Evolutionary conservation across 148 eudicot species (phyloP).

Genomic region (Limonium bicolor): DNA sequence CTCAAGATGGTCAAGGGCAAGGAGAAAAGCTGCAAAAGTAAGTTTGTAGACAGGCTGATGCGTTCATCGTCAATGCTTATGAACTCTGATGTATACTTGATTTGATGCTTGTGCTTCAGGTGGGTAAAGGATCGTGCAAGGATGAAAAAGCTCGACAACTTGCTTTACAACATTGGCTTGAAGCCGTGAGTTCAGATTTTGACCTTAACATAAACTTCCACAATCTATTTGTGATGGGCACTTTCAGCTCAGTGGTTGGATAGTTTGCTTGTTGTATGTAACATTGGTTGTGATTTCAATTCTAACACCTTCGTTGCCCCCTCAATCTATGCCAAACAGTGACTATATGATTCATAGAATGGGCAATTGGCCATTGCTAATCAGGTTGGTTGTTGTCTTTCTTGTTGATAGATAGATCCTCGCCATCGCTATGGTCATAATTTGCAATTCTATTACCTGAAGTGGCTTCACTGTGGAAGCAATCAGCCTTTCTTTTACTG

Average conservation of each 20-base stretch:
- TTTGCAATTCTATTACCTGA: constrained; percentile 61
- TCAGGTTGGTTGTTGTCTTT: too few relatives aligned
- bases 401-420: constrained; percentile 61
- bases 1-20: constrained; percentile 55
- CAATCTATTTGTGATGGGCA: too few relatives aligned
- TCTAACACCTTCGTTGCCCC: too few relatives aligned
- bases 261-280: too few relatives aligned
- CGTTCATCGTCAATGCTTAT: background rate
- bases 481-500: constrained; percentile 76
- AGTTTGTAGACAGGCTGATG: background rate
- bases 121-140: constrained; percentile 49
- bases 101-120: constrained; percentile 12
- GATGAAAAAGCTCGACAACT: constrained; percentile 51
- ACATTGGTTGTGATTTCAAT: too few relatives aligned
- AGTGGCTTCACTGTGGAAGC: constrained; percentile 74
- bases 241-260: too few relatives aligned
- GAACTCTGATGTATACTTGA: background rate
- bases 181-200: constrained; percentile 27
- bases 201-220: too few relatives aligned
- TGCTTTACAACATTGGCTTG: constrained; percentile 64
- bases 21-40: constrained; percentile 55
- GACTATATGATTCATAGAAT: too few relatives aligned
- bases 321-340: too few relatives aligned
- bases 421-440: constrained; percentile 92
- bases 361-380: too few relatives aligned